phyloP scores from a whole-genome alignment of 495 filamentous ascomycete species.

The Penicillium bovifimosum region DNA sequence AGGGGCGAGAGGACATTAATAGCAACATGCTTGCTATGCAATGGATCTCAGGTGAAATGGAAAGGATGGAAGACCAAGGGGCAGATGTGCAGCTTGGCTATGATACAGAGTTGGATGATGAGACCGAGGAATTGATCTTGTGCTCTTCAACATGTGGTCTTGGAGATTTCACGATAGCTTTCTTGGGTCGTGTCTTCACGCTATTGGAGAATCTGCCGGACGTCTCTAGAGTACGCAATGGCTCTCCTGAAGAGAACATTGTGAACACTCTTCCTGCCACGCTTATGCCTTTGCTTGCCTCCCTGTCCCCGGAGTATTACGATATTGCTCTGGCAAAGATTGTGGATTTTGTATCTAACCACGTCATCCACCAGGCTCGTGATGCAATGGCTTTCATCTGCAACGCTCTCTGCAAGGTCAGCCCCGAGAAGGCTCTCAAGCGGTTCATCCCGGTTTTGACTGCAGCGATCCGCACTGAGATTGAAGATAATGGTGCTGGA shows the following conservation, averaged over 20 bases:
- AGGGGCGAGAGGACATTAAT: constrained; percentile 61
- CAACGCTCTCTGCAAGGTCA: constrained; percentile 90
- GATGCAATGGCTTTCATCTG: constrained; percentile 99
- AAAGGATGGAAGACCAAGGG: constrained; percentile 85
- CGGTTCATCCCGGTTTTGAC: constrained; percentile 84
- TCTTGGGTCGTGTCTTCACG: constrained; percentile 92
- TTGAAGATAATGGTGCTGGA: constrained; percentile 94
- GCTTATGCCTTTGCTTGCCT: constrained; percentile 83
- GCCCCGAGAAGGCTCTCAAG: constrained; percentile 86
- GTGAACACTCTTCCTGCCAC: constrained; percentile 93
- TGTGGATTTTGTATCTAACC: constrained; percentile 83
- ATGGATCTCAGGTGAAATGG: constrained; percentile 92
- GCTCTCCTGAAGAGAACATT: constrained; percentile 93
- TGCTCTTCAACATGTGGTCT: constrained; percentile 95
- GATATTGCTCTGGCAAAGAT: constrained; percentile 89
- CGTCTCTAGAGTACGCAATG: constrained; percentile 74
- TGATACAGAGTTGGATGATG: constrained; percentile 69
- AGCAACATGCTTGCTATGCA: constrained; percentile 75
- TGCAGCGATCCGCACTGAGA: constrained; percentile 88
- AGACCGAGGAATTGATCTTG: constrained; percentile 82
- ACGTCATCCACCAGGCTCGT: constrained; percentile 94
- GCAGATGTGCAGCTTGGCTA: constrained; percentile 82
- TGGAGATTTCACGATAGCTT: constrained; percentile 81
- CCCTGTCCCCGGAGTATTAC: constrained; percentile 88
- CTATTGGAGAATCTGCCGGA: constrained; percentile 94